Conservation (phyloP, 148 eudicot species). For the Oxyria digyna region DNA sequence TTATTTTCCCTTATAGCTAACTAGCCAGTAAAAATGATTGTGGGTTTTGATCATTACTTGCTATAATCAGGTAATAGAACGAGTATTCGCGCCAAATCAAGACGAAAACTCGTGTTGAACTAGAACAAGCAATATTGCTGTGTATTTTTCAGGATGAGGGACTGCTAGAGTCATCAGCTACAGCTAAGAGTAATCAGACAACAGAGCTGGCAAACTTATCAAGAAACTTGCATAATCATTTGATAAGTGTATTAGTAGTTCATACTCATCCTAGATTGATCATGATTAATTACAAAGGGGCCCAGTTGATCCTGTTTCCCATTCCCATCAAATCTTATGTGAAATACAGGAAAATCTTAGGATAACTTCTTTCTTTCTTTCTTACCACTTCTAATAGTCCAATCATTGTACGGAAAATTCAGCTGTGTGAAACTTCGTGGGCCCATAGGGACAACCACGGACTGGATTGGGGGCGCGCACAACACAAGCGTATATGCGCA, state of each 20-base stretch:
- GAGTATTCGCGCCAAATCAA: not conserved
- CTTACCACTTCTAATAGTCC: not conserved
- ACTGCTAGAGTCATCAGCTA: not conserved
- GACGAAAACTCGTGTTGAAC: not conserved
- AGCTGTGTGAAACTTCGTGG: too few species aligned
- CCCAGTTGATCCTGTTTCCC: not conserved
- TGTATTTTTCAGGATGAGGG: not conserved
- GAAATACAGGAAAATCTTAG: not conserved
- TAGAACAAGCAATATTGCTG: not conserved
- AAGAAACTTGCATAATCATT: not conserved
- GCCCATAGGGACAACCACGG: too few species aligned
- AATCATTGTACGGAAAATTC: slow-evolving; percentile 1
- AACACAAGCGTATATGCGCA: too few species aligned
- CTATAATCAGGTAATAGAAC: not conserved
- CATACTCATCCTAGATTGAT: not conserved
- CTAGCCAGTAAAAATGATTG: not conserved
- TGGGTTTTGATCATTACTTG: not conserved
- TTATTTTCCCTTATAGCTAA: not conserved
- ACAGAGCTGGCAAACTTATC: not conserved
- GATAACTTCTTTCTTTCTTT: not conserved
- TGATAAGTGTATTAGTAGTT: not conserved
- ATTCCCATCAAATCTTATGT: slow-evolving; percentile 2
- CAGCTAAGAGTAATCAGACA: not conserved
- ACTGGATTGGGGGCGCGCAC: too few species aligned
- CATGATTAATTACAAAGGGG: not conserved